Conservation (phyloP, 2,329 filamentous ascomycete species). For the Phoma sp. region DNA sequence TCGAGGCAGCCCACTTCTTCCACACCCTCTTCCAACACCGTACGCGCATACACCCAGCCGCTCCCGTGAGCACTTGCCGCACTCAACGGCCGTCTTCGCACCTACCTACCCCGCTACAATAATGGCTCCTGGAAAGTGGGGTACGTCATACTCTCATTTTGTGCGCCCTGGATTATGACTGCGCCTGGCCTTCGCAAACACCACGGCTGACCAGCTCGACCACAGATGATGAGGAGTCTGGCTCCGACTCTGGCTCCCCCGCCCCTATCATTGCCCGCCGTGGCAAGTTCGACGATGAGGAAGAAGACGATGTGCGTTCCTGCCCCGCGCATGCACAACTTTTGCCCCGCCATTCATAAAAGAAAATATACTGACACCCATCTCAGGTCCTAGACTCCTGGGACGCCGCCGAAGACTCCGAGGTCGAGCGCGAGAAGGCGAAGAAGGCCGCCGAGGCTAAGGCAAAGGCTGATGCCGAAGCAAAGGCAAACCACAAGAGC, state of each 20-base stretch:
- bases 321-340: constrained; percentile 24
- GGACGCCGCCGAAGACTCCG: constrained; percentile 96
- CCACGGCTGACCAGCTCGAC: constrained; percentile 25
- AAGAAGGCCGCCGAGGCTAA: constrained; percentile 86
- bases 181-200: constrained; percentile 20
- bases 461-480: constrained; percentile 87
- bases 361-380: constrained; percentile 28
- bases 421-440: constrained; percentile 94
- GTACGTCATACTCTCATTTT: constrained; percentile 48
- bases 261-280: constrained; percentile 57
- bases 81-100: not conserved
- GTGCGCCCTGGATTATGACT: constrained; percentile 19
- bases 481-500: constrained; percentile 88
- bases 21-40: constrained; percentile 17
- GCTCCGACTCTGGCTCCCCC: constrained; percentile 58
- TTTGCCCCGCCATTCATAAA: constrained; percentile 25
- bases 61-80: not conserved
- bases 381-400: constrained; percentile 88
- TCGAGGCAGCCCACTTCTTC: constrained; percentile 18
- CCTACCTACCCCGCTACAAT: constrained; percentile 28
- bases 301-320: constrained; percentile 77
- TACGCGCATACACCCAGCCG: constrained; percentile 10
- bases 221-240: constrained; percentile 64
- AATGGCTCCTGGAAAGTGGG: constrained; percentile 52
- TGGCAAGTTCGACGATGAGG: constrained; percentile 90